Evolutionary conservation across 2,329 filamentous ascomycete species (phyloP).

Genomic region (Fusarium circinatum): DNA sequence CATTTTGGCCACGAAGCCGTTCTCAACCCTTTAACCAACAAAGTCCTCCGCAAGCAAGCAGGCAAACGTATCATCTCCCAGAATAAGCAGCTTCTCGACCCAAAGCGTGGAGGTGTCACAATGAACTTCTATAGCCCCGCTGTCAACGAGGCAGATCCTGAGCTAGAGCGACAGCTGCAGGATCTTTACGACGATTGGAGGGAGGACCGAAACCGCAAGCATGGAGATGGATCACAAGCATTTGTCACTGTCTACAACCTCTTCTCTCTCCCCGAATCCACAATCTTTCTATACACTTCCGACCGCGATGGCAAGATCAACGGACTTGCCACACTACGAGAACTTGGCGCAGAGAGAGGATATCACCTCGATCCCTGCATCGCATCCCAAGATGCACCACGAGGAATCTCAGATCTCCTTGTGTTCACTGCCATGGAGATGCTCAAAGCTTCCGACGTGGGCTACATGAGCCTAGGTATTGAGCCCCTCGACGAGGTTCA

Average conservation of each 20-base stretch:
- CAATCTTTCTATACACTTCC: constrained; percentile 2
- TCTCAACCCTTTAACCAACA: constrained; percentile 7
- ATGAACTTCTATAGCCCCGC: not conserved
- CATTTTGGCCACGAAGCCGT: constrained; percentile 7
- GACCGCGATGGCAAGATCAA: not conserved
- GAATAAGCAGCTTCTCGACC: constrained; percentile 10
- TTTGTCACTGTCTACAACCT: constrained; percentile 15
- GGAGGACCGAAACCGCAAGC: not conserved
- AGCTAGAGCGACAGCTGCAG: not conserved
- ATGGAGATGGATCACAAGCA: not conserved
- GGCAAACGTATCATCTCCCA: constrained; percentile 14
- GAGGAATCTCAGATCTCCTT: constrained; percentile 8
- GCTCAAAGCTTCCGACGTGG: not conserved
- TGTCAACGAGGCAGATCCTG: not conserved
- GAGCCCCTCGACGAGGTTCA: not conserved
- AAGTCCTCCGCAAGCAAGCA: not conserved
- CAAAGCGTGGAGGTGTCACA: not conserved
- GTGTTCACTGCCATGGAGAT: constrained; percentile 2
- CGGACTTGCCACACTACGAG: constrained; percentile 10
- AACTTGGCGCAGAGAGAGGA: not conserved
- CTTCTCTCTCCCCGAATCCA: not conserved
- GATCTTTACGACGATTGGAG: constrained; percentile 14
- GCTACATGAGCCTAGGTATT: constrained; percentile 2
- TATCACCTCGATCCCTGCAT: constrained; percentile 21
- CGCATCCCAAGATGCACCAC: not conserved